Evolutionary conservation across 2,329 filamentous ascomycete species (phyloP), one percentile per base, ranked within the genome.

Genomic region (Talaromyces atroroseus): DNA sequence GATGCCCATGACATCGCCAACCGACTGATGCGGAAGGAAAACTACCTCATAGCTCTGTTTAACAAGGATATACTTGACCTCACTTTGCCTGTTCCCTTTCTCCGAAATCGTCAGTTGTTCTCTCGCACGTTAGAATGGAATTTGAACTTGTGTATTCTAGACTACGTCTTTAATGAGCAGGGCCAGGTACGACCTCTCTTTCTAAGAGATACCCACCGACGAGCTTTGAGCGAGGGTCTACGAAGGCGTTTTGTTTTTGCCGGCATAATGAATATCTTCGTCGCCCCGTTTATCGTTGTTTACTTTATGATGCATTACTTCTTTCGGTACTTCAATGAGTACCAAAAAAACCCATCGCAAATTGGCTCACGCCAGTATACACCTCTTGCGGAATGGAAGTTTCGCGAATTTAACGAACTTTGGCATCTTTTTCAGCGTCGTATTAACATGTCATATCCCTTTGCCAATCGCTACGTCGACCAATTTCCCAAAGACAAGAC

Each of bases 1-100:
- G 94, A 96, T 72, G 94, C 94, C 11, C 90, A 96, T 65, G 94
- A 96, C 67, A 97, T 99, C 69, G 94, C 94, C 6, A 99, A 97
- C 68, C 85, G 94, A 32, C 76, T 99, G 47, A 97, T 99, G 94
- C 87, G 94, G 58, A 88, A 90, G 67, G 92, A 96, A 61, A 99
- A 99, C 67, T 99, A 96, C 65, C 82, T 96, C 60, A 96, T 99
- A 65, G 94, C 94, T 4, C 80, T 99, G 65, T 90, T 97, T 75
- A 99, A 99, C 78, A 97, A 99, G 71, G 94, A 97, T 59, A 84
- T 97, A 38, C 74, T 99, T 44, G 87, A 99, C 67, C 78, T 97
- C 47, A 91, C 89, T 0, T 80, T 96, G 2, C 90, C 90, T 1
- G 73, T 99, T 2, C 94, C 94, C 0, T 92, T 96, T 61, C 66